Evolutionary conservation across 2,329 filamentous ascomycete genomes (phyloP), one percentile per base, ranked within the genome.

Genomic region (Penicillium italicum): DNA sequence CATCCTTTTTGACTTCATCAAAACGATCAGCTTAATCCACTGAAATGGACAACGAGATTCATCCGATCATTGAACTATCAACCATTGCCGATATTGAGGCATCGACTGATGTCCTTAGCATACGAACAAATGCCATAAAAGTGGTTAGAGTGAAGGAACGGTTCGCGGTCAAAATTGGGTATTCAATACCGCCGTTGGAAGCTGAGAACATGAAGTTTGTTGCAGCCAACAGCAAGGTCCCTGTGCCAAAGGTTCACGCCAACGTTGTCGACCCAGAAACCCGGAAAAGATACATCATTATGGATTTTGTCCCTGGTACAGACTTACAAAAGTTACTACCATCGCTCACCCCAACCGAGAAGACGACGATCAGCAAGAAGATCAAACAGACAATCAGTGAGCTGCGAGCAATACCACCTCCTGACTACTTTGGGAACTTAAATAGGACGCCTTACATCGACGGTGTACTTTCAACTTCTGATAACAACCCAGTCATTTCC

Each of bases 161-260:
- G 34, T 64, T 65, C 47, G 51, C 50, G 11, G 62, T 65, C 46
- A 65, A 65, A 57, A 33, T 60, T 16, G 57, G 53, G 5, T 18
- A 47, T 33, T 45, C 34, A 12, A 57, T 65, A n/a, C 28, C 53
- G 22, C 60, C 59, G 8, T 40, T 58, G 4, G 60, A 65, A 31
- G 60, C 60, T 33, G 60, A 65, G 34, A 64, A 61, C 46, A 62
- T 64, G 55, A 56, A 45, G 37, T 62, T 62, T 30, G 26, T 28
- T 28, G 26, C 26, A 28, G 26, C 26, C 26, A 28, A 28, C 26
- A 28, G 26, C 26, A 28, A 28, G 26, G 26, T 28, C 8, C 4
- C 26, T 28, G 26, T 28, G 26, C 26, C 26, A 28, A 28, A 28
- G 51, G 56, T 60, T 47, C 18, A 62, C 22, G 53, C 42, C 40